phyloP scores from a whole-genome alignment of 139 green algal genomes.

The Picochlorum sp. region DNA sequence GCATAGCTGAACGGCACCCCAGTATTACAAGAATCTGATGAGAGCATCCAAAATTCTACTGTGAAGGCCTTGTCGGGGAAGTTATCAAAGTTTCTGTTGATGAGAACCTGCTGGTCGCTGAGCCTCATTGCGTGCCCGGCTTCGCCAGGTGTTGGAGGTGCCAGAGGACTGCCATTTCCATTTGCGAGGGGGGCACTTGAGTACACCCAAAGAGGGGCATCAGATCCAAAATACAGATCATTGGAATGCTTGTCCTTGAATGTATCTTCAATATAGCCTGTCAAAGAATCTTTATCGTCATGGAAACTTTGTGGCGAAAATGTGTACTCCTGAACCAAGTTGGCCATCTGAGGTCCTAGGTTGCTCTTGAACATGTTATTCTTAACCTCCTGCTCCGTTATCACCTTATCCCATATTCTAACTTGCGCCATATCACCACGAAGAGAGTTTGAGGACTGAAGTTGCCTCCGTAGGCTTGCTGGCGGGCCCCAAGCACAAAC shows the following conservation, averaged over 20 bases:
- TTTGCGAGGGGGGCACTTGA: constrained; percentile 53
- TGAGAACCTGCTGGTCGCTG: constrained; percentile 67
- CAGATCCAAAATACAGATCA: constrained; percentile 47
- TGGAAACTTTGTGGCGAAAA: constrained; percentile 36
- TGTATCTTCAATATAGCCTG: not conserved
- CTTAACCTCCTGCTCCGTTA: constrained; percentile 23
- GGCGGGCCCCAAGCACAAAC: constrained; percentile 69
- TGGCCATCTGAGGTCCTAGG: constrained; percentile 11
- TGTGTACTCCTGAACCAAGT: constrained; percentile 44
- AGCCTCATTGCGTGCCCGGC: constrained; percentile 64
- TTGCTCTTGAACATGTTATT: not conserved
- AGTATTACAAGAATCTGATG: constrained; percentile 18
- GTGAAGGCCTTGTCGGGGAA: constrained; percentile 68
- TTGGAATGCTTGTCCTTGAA: constrained; percentile 27
- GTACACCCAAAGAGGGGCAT: constrained; percentile 53
- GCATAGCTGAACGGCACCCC: constrained; percentile 65
- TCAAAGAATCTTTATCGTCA: not conserved
- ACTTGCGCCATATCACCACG: constrained; percentile 59
- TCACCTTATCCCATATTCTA: constrained; percentile 59
- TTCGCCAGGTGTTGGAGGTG: constrained; percentile 35
- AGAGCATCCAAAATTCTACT: constrained; percentile 86
- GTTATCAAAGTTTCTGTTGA: constrained; percentile 56
- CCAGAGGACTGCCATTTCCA: constrained; percentile 38
- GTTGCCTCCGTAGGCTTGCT: constrained; percentile 76
- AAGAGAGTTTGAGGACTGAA: constrained; percentile 58